Conservation (phyloP, 129 eudicot genomes). For the Silybum marianum region DNA sequence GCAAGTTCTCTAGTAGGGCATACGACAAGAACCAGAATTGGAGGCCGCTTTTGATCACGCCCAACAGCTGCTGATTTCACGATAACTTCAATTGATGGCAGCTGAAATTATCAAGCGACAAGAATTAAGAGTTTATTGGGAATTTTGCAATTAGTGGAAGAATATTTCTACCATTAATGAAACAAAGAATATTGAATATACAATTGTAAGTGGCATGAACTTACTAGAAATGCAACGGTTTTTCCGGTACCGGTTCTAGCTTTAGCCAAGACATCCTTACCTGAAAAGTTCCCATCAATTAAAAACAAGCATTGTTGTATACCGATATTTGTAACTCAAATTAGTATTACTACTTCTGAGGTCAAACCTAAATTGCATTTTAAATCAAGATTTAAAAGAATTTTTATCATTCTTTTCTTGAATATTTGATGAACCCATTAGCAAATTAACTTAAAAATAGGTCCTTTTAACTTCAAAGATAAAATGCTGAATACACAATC, state of each 20-base stretch:
- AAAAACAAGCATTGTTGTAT: not conserved
- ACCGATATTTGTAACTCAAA: not conserved
- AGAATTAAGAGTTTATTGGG: not conserved
- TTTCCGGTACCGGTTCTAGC: constrained; percentile 99
- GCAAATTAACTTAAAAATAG: not conserved
- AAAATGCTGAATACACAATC: not conserved
- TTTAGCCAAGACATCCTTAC: constrained; percentile 97
- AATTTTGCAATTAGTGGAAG: not conserved
- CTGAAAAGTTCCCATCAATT: constrained; percentile 34
- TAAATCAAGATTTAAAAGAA: not conserved
- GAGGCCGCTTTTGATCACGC: constrained; percentile 82
- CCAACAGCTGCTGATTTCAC: constrained; percentile 58
- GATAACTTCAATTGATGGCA: constrained; percentile 83
- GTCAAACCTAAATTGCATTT: constrained; percentile 13
- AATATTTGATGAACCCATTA: not conserved
- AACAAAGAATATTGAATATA: not conserved
- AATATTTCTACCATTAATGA: not conserved
- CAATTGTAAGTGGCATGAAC: not conserved
- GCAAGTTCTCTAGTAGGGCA: constrained; percentile 99
- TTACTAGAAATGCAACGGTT: constrained; percentile 96
- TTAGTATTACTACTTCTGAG: not conserved
- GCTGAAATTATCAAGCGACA: constrained; percentile 49
- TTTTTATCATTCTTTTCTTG: not conserved
- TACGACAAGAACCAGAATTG: constrained; percentile 78
- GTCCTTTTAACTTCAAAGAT: not conserved